Conservation (phyloP, 2,329 filamentous ascomycete species). For the Anthostomella pinea region DNA sequence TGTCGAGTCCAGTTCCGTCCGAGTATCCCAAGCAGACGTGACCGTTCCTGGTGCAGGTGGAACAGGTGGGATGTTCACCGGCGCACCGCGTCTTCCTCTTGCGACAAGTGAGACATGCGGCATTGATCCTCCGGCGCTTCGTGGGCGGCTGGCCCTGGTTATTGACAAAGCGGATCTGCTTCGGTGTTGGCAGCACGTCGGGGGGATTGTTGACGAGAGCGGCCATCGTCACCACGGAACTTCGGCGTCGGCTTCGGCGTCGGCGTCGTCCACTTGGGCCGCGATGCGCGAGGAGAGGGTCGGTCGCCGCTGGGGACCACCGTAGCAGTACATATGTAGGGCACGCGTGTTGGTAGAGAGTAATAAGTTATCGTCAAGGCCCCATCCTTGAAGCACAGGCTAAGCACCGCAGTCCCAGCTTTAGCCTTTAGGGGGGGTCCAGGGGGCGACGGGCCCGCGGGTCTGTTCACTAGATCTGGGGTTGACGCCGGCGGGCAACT, state of each 20-base stretch:
- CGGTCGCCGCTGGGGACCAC: slow-evolving; percentile 4
- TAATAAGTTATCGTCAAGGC: no score
- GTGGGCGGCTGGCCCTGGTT: slow-evolving; percentile 78
- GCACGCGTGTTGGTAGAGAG: no score
- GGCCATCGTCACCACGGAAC: slow-evolving; percentile 49
- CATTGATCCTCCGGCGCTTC: slow-evolving; percentile 75
- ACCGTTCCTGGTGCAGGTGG: slow-evolving; percentile 69
- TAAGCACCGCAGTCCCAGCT: no score
- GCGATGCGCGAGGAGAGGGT: background rate
- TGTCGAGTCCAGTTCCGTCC: slow-evolving; percentile 43
- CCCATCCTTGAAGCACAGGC: slow-evolving; percentile 14
- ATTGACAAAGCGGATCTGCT: slow-evolving; percentile 75
- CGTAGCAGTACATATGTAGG: no score
- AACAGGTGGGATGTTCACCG: slow-evolving; percentile 68
- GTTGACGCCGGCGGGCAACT: no score
- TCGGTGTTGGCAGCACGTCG: slow-evolving; percentile 43
- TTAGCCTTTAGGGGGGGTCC: no score
- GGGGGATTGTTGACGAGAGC: slow-evolving; percentile 39
- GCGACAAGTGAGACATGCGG: slow-evolving; percentile 74
- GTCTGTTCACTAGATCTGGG: no score
- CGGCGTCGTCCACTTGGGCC: no score
- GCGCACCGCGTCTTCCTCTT: slow-evolving; percentile 75
- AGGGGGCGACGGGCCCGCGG: no score
- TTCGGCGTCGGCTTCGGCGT: no score
- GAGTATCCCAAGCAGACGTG: slow-evolving; percentile 68